phyloP scores from a whole-genome alignment of 352 stramenopile species.

The Phytopythium litorale region DNA sequence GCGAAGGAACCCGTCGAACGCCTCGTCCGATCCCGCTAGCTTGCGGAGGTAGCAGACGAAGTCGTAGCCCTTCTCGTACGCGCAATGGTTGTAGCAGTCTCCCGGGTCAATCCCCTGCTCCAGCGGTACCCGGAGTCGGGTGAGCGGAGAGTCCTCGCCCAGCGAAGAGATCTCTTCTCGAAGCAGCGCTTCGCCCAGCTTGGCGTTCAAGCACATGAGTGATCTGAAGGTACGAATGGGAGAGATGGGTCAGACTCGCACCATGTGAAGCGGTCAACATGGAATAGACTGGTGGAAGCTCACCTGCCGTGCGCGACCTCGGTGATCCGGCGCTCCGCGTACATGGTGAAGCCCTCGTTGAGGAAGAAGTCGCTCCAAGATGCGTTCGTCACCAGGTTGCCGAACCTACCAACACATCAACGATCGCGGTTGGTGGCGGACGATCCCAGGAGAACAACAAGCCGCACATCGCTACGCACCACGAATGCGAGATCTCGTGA shows the following conservation, averaged over 20 bases:
- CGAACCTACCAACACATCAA: conserved; percentile 40
- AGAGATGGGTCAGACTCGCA: too few species aligned
- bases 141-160: conserved; percentile 64
- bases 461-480: conserved; percentile 18
- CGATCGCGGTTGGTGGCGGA: not conserved
- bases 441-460: not conserved
- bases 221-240: conserved; percentile 15
- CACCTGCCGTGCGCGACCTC: conserved; percentile 66
- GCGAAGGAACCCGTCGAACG: conserved; percentile 68
- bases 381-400: conserved; percentile 80
- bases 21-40: conserved; percentile 62
- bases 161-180: conserved; percentile 68
- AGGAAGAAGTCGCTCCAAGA: conserved; percentile 88
- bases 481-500: conserved; percentile 84
- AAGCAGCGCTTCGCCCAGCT: conserved; percentile 63
- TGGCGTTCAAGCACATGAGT: conserved; percentile 67
- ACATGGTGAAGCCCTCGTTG: conserved; percentile 90
- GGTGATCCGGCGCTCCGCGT: conserved; percentile 68
- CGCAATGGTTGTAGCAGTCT: conserved; percentile 80
- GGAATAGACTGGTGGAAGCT: not conserved
- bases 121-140: conserved; percentile 61
- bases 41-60: conserved; percentile 75
- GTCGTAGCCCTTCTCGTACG: conserved; percentile 78
- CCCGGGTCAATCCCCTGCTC: conserved; percentile 73
- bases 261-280: not conserved